Evolutionary conservation across 2,329 filamentous ascomycete species (phyloP), one percentile per base, ranked within the genome.

Genomic region (Colletotrichum sp.): DNA sequence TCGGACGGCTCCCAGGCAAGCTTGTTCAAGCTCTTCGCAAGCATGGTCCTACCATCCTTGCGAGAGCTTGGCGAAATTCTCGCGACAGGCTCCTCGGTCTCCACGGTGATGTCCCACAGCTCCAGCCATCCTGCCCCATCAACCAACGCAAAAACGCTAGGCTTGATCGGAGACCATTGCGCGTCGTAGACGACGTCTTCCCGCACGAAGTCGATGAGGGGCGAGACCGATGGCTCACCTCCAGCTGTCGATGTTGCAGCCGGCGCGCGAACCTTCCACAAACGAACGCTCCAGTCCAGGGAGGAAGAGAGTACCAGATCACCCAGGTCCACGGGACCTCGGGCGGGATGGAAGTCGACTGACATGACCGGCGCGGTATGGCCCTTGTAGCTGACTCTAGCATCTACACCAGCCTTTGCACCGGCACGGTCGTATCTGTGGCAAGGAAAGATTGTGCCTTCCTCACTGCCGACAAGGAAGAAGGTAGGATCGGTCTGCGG

Each of bases 131-230:
- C 98, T 4, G 95, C 95, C 39, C 97, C 97, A 80, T 99, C 98
- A 4, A 99, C 97, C 24, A 98, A 92, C 2, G 95, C 95, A 85
- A 99, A 99, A 10, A 99, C 95, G 49, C 96, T 96, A 1, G 97
- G 97, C 83, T 97, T 96, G 78, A 97, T 92, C 0, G 97, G 97
- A 16, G 95, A 98, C 98, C 98, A 99, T 69, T 93, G 94, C 4
- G 95, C 96, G 83, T 98, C 96, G 86, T 99, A 99, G 68, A 99
- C 96, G 24, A 98, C 93, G 81, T 99, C 98, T 86, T 99, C 98
- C 71, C 97, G 94, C 24, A 95, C 93, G 82, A 99, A 95, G 78
- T 99, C 96, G 15, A 99, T 90, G 30, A 99, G 89, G 0, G 97
- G 97, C 4, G 90, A 85, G 34, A 96, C 92, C 39, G 86, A 84